A percentile compares a stretch with the other conserved stretches of the same genome.
phyloP scores from a whole-genome alignment of 768 basidiomycete species.

The Coprinopsis marcescibilis region DNA sequence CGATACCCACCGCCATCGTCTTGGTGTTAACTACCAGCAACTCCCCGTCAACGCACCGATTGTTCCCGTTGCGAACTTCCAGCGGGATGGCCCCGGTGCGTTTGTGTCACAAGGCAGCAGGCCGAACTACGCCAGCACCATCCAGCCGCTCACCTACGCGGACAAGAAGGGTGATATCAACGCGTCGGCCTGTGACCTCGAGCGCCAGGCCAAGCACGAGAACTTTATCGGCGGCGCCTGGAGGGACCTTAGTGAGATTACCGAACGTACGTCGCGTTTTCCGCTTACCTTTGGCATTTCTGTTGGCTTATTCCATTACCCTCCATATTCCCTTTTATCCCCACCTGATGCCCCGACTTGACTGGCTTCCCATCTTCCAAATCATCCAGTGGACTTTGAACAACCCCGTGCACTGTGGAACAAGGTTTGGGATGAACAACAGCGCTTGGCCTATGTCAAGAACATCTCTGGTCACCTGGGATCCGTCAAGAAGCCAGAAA shows the following conservation, averaged over 20 bases:
- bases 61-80: conserved; percentile 80
- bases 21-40: conserved; percentile 77
- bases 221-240: conserved; percentile 66
- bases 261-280: conserved; percentile 56
- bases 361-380: too few relatives aligned
- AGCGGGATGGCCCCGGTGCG: conserved; percentile 71
- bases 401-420: conserved; percentile 69
- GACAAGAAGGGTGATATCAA: conserved; percentile 41
- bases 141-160: conserved; percentile 66
- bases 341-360: too few relatives aligned
- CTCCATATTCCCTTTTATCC: too few relatives aligned
- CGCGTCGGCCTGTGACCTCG: conserved; percentile 32
- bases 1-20: conserved; percentile 82
- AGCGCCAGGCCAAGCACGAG: conserved; percentile 55
- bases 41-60: conserved; percentile 83
- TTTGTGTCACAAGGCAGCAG: conserved; percentile 76
- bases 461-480: conserved; percentile 65
- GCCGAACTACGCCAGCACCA: conserved; percentile 83
- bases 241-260: conserved; percentile 66
- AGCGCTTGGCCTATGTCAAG: conserved; percentile 54
- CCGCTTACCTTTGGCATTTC: too few relatives aligned
- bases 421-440: conserved; percentile 60
- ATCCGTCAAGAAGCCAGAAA: conserved; percentile 50
- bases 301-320: too few relatives aligned
- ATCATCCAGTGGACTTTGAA: conserved; percentile 76